These are phyloP conservation scores for Parsonsia alboflavescens DNA, from an alignment of 257 asterid genomes.

Conservation along the genomic window DNA sequence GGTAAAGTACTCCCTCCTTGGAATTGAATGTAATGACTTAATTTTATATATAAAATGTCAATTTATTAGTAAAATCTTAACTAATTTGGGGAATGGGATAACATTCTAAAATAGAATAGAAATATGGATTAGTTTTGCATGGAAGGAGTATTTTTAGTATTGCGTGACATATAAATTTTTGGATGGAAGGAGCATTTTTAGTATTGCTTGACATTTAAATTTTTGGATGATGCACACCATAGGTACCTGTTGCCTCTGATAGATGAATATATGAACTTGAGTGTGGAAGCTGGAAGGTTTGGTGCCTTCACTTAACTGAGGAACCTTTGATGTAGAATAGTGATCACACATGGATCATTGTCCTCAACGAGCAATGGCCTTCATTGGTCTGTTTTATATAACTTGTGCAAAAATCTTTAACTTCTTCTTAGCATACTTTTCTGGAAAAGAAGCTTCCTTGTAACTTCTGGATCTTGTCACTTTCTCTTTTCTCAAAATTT, in stretches of 20 bases:
- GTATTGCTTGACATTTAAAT: neutral
- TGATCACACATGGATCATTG: neutral
- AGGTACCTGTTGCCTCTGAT: conserved; percentile 10
- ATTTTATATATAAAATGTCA: too few species aligned
- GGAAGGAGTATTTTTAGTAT: neutral
- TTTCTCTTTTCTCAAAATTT: neutral
- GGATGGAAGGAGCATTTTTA: too few species aligned
- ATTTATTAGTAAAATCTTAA: too few species aligned
- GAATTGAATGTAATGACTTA: too few species aligned
- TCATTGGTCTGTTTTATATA: neutral
- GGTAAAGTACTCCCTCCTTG: neutral
- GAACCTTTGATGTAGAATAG: conserved; percentile 21
- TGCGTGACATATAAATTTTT: neutral
- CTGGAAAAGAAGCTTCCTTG: conserved; percentile 17
- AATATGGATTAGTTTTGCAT: too few species aligned
- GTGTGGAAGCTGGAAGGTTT: neutral
- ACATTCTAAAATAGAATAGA: too few species aligned
- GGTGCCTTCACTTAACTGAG: neutral
- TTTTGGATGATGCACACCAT: neutral
- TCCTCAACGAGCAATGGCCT: too few species aligned
- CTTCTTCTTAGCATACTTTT: too few species aligned
- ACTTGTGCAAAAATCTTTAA: neutral
- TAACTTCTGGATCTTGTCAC: neutral
- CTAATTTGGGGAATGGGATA: too few species aligned
- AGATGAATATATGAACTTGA: conserved; percentile 3